Percentiles rank a stretch among this genome's conserved stretches.
Evolutionary conservation across 495 filamentous ascomycete species (phyloP).

Genomic region (Aspergillus cristatus): DNA sequence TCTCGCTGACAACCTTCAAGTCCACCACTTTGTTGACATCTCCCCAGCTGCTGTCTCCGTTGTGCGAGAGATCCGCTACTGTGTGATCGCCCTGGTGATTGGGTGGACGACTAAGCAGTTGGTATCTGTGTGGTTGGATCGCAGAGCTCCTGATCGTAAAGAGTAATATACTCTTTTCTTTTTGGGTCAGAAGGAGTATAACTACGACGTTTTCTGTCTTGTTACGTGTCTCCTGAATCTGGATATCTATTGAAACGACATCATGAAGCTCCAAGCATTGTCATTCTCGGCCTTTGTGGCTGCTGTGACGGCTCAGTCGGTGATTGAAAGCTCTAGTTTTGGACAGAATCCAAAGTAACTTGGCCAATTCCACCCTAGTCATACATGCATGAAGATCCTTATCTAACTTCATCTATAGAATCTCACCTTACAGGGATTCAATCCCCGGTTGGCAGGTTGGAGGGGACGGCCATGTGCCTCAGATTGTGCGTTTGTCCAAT

Average conservation of each 20-base stretch:
- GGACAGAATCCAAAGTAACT: constrained; percentile 58
- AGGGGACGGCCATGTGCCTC: constrained; percentile 61
- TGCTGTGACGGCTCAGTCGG: constrained; percentile 49
- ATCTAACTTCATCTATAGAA: constrained; percentile 30
- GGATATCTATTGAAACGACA: constrained; percentile 13
- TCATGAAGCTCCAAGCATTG: constrained; percentile 30
- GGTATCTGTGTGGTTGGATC: constrained; percentile 31
- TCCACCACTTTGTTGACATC: constrained; percentile 38
- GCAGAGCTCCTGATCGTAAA: constrained; percentile 22
- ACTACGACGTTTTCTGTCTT: too few relatives aligned
- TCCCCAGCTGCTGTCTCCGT: constrained; percentile 37
- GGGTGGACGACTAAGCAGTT: constrained; percentile 40
- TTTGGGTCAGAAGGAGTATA: neutral
- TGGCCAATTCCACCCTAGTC: neutral
- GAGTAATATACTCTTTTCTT: constrained; percentile 1
- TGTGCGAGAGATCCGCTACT: constrained; percentile 35
- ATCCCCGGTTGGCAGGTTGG: constrained; percentile 60
- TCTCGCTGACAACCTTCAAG: constrained; percentile 31
- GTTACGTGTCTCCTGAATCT: neutral
- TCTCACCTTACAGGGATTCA: constrained; percentile 46
- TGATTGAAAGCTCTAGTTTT: constrained; percentile 65
- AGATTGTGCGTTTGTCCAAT: constrained; percentile 38
- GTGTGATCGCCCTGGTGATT: constrained; percentile 41
- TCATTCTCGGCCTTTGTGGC: constrained; percentile 41
- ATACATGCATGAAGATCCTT: neutral